Percentiles rank a stretch among this genome's conserved stretches.
phyloP scores from a whole-genome alignment of 2,329 filamentous ascomycete species.

The Aphanoascus verrucosus region DNA sequence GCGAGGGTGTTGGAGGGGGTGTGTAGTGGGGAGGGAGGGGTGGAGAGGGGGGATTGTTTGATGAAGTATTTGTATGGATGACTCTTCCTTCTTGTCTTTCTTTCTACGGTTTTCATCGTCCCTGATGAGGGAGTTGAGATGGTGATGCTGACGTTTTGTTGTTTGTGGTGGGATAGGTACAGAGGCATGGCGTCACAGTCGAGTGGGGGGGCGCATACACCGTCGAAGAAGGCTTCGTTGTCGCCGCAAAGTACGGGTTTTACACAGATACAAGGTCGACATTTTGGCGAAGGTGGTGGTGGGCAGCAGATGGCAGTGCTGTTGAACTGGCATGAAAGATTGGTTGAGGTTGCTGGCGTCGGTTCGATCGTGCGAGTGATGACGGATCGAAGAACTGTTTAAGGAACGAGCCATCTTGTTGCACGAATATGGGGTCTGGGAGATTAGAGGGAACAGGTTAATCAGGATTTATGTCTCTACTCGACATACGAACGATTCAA shows the following conservation, averaged over 20 bases:
- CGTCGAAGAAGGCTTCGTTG: constrained; percentile 39
- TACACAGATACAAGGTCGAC: constrained; percentile 59
- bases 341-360: constrained; percentile 83
- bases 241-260: constrained; percentile 79
- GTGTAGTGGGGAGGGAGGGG: constrained; percentile 65
- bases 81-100: constrained; percentile 9
- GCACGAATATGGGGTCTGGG: not conserved
- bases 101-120: not conserved
- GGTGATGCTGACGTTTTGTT: not conserved
- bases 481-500: not conserved
- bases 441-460: not conserved
- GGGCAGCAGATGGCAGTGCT: constrained; percentile 91
- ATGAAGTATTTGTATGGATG: constrained; percentile 86
- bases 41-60: constrained; percentile 77
- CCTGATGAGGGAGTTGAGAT: not conserved
- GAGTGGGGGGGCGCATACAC: constrained; percentile 36
- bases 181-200: constrained; percentile 64
- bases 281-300: constrained; percentile 55
- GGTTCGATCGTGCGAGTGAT: constrained; percentile 91
- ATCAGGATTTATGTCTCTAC: not conserved
- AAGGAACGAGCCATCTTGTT: constrained; percentile 19
- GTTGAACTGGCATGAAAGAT: constrained; percentile 97
- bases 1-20: constrained; percentile 73
- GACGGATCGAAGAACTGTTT: constrained; percentile 91
- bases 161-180: constrained; percentile 49